These are phyloP conservation scores for Rosa multiflora DNA, from an alignment of 306 rosid genomes.

Conservation along the genomic window DNA sequence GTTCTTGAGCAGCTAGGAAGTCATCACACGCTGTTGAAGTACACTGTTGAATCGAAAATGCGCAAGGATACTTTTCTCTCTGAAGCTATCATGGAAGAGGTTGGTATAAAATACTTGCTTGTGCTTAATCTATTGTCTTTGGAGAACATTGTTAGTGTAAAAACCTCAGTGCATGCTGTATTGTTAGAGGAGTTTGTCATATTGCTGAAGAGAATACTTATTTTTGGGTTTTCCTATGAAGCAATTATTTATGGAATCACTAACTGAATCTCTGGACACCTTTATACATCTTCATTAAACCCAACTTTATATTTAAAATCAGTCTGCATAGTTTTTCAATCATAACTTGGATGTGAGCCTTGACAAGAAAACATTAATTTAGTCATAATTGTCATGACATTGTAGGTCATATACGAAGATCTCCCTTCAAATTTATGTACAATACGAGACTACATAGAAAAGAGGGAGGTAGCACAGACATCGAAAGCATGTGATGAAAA, in stretches of 20 bases:
- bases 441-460: constrained; percentile 73
- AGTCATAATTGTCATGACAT: constrained; percentile 5
- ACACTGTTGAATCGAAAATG: constrained; percentile 95
- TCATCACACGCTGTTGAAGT: constrained; percentile 89
- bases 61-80: constrained; percentile 89
- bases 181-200: neutral
- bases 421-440: constrained; percentile 91
- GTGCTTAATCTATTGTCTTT: neutral
- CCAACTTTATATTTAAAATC: neutral
- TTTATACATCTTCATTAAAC: neutral
- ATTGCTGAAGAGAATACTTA: neutral
- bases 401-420: constrained; percentile 87
- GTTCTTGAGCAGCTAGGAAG: constrained; percentile 89
- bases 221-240: neutral
- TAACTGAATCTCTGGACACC: neutral
- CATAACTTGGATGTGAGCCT: constrained; percentile 3
- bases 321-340: neutral
- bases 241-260: neutral
- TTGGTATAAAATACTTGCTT: constrained; percentile 18
- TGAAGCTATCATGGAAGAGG: constrained; percentile 98
- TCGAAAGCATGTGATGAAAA: constrained; percentile 33
- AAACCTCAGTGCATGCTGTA: neutral
- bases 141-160: neutral
- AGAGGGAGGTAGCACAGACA: constrained; percentile 32
- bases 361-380: constrained; percentile 1